Evolutionary conservation across 1,284 basidiomycete genomes (phyloP).

Genomic region (Apiotrichum laibachii): DNA sequence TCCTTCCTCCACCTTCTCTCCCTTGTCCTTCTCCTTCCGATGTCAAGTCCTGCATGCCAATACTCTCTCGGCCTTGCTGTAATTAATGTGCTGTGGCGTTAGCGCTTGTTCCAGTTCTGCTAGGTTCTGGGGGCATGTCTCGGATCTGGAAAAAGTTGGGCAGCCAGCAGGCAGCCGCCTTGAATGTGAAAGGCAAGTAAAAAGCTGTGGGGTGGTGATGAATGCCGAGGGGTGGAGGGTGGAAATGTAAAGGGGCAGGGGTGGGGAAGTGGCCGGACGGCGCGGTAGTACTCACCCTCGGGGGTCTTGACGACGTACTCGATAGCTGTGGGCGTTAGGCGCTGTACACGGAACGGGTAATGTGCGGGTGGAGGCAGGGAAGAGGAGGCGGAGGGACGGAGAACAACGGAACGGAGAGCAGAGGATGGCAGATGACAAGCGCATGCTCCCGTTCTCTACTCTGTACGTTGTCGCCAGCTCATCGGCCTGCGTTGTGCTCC

Average conservation of each 20-base stretch:
- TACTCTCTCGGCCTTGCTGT: slow-evolving; percentile 22
- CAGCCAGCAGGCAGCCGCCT: too few species aligned
- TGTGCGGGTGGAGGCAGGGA: background rate
- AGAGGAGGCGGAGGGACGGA: background rate
- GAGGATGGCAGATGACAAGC: too few species aligned
- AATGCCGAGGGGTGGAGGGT: too few species aligned
- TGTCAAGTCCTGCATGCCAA: slow-evolving; percentile 28
- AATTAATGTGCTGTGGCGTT: slow-evolving; percentile 31
- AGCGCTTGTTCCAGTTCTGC: slow-evolving; percentile 1
- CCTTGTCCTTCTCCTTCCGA: background rate
- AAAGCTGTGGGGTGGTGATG: background rate
- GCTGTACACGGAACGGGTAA: slow-evolving; percentile 2
- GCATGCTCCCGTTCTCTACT: too few species aligned
- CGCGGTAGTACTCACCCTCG: slow-evolving; percentile 39
- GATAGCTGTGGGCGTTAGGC: slow-evolving; percentile 68
- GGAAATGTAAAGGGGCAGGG: too few species aligned
- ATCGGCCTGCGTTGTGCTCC: too few species aligned
- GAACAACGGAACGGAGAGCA: background rate
- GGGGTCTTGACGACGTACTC: slow-evolving; percentile 85
- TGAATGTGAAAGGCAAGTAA: too few species aligned
- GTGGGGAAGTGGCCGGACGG: too few species aligned
- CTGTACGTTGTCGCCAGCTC: too few species aligned
- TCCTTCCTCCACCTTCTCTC: too few species aligned
- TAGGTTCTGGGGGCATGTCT: too few species aligned
- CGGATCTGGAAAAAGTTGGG: too few species aligned